Conservation (phyloP, 306 rosid species). For the Prunus mongolica region DNA sequence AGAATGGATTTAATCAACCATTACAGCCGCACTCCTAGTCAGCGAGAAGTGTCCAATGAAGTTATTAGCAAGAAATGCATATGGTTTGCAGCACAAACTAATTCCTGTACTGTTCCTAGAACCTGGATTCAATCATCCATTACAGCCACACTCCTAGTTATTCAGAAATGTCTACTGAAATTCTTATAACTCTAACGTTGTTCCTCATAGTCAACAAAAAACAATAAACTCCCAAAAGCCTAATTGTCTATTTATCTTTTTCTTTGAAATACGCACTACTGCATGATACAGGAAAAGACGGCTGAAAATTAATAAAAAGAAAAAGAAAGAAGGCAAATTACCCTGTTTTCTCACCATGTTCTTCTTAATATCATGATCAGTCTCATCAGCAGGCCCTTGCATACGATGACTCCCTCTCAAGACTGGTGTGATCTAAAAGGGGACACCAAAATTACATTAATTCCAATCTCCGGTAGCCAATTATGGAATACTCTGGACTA, state of each 20-base stretch:
- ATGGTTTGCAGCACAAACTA: too few relatives aligned
- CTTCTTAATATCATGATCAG: slow-evolving; percentile 33
- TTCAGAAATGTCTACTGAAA: background rate
- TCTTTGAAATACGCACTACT: background rate
- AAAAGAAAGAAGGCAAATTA: slow-evolving; percentile 23
- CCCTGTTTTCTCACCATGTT: slow-evolving; percentile 54
- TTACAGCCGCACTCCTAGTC: background rate
- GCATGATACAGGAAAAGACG: slow-evolving; percentile 1
- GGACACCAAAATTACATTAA: slow-evolving; percentile 42
- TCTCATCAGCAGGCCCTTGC: slow-evolving; percentile 38
- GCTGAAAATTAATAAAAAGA: background rate
- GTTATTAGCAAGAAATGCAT: too few relatives aligned
- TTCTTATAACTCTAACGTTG: background rate
- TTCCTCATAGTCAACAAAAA: background rate
- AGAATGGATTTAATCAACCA: background rate
- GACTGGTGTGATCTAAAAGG: slow-evolving; percentile 48
- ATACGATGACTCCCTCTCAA: slow-evolving; percentile 44
- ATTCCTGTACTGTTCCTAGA: too few relatives aligned
- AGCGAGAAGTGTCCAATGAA: background rate
- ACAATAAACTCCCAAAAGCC: too few relatives aligned
- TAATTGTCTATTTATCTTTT: background rate
- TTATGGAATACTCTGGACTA: background rate
- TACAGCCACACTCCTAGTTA: too few relatives aligned
- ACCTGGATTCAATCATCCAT: too few relatives aligned
- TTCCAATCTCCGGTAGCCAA: slow-evolving; percentile 24